Percentiles rank a stretch among this genome's conserved stretches.
Evolutionary conservation across 352 stramenopile genomes (phyloP).

Genomic region (Peronospora tabacina): DNA sequence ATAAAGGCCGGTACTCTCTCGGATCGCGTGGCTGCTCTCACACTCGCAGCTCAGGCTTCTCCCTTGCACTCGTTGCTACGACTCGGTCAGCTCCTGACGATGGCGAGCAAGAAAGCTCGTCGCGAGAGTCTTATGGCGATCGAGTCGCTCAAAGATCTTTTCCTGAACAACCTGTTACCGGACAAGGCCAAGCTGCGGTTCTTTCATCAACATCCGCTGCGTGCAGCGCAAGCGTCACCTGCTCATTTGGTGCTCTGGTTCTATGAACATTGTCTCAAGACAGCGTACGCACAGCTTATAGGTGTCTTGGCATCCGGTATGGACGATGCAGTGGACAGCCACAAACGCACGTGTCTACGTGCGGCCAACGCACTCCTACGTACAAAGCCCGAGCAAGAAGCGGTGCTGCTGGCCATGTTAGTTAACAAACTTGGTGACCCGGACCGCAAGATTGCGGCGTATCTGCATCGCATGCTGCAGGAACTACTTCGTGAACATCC

Average conservation of each 20-base stretch:
- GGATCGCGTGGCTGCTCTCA: slow-evolving; percentile 10
- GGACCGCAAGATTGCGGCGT: slow-evolving; percentile 89
- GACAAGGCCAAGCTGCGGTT: slow-evolving; percentile 69
- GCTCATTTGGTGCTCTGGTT: slow-evolving; percentile 69
- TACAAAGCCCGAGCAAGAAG: slow-evolving; percentile 92
- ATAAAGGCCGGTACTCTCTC: slow-evolving; percentile 85
- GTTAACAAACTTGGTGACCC: slow-evolving; percentile 99
- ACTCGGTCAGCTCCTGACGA: slow-evolving; percentile 77
- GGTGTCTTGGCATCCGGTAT: slow-evolving; percentile 64
- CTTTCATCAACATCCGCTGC: slow-evolving; percentile 74
- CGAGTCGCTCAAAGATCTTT: slow-evolving; percentile 91
- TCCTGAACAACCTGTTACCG: slow-evolving; percentile 87
- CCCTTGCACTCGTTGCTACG: slow-evolving; percentile 71
- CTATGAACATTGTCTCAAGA: slow-evolving; percentile 81
- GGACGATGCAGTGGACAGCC: slow-evolving; percentile 73
- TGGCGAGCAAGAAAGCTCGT: slow-evolving; percentile 87
- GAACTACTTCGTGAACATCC: slow-evolving; percentile 91
- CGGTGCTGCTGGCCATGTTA: slow-evolving; percentile 89
- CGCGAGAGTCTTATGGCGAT: slow-evolving; percentile 86
- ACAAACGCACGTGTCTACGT: slow-evolving; percentile 78
- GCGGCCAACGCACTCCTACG: slow-evolving; percentile 75
- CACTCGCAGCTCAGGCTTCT: slow-evolving; percentile 40
- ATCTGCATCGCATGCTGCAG: slow-evolving; percentile 89
- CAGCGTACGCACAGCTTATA: slow-evolving; percentile 59
- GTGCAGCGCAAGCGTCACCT: slow-evolving; percentile 38